Evolutionary conservation across 768 basidiomycete genomes (phyloP).

Genomic region (Mycena haematopus): DNA sequence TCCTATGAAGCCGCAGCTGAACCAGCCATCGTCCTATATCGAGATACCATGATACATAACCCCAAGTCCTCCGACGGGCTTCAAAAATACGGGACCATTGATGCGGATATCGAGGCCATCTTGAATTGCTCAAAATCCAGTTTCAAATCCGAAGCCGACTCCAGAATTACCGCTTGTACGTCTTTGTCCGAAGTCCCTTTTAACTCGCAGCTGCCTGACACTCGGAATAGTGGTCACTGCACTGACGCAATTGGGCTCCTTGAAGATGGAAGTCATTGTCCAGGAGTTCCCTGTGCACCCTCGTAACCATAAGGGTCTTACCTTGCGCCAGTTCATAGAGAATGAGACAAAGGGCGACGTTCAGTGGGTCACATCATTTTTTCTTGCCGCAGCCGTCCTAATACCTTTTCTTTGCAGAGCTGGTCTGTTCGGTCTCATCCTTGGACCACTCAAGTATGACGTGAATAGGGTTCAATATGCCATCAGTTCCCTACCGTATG

Average conservation of each 20-base stretch:
- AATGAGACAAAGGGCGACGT: not conserved
- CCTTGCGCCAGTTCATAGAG: not conserved
- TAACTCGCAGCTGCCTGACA: not conserved
- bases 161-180: not conserved
- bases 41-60: not conserved
- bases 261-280: not conserved
- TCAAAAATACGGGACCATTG: not conserved
- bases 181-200: not conserved
- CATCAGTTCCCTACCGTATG: not conserved
- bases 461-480: not conserved
- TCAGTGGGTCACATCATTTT: not conserved
- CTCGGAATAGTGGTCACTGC: not conserved
- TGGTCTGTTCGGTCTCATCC: not conserved
- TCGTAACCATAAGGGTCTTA: not conserved
- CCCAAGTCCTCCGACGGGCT: not conserved
- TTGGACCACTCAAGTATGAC: not conserved
- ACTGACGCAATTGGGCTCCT: not conserved
- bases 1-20: not conserved
- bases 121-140: not conserved
- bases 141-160: not conserved
- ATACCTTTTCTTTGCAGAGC: not conserved
- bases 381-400: not conserved
- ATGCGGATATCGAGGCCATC: not conserved
- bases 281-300: not conserved
- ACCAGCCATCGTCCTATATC: not conserved